These are phyloP conservation scores for Lentinula sp. DNA, from an alignment of 768 basidiomycete species.

Conservation along the genomic window DNA sequence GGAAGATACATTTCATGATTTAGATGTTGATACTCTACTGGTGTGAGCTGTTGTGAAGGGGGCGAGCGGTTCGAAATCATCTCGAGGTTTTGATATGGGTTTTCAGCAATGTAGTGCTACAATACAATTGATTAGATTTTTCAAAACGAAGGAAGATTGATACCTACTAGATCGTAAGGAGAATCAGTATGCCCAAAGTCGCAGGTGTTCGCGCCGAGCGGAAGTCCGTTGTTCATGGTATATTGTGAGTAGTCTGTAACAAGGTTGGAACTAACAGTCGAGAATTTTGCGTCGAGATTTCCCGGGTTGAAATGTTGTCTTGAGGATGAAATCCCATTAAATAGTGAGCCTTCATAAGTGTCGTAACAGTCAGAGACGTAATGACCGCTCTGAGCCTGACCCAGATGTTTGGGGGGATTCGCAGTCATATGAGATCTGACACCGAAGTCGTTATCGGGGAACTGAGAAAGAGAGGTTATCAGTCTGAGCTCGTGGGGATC, in stretches of 20 bases:
- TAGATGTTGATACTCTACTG: not conserved
- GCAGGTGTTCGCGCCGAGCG: not conserved
- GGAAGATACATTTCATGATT: not conserved
- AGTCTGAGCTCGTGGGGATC: not conserved
- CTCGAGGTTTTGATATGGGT: not conserved
- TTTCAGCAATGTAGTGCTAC: not conserved
- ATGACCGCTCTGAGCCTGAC: not conserved
- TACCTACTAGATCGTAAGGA: not conserved
- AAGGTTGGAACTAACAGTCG: not conserved
- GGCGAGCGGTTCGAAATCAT: not conserved
- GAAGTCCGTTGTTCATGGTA: not conserved
- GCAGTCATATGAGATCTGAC: not conserved
- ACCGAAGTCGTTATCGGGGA: not conserved
- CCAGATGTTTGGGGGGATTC: not conserved
- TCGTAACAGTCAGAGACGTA: conserved; percentile 2
- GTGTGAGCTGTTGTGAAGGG: not conserved
- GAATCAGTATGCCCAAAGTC: not conserved
- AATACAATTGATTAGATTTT: not conserved
- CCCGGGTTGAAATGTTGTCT: not conserved
- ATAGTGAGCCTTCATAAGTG: not conserved
- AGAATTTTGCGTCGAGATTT: not conserved
- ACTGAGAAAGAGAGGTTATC: not conserved
- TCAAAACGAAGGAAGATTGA: not conserved
- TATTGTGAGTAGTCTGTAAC: not conserved
- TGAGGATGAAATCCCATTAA: not conserved